These are phyloP conservation scores for Juglanconis juglandina DNA, from an alignment of 2,329 filamentous ascomycete genomes.

Conservation along the genomic window DNA sequence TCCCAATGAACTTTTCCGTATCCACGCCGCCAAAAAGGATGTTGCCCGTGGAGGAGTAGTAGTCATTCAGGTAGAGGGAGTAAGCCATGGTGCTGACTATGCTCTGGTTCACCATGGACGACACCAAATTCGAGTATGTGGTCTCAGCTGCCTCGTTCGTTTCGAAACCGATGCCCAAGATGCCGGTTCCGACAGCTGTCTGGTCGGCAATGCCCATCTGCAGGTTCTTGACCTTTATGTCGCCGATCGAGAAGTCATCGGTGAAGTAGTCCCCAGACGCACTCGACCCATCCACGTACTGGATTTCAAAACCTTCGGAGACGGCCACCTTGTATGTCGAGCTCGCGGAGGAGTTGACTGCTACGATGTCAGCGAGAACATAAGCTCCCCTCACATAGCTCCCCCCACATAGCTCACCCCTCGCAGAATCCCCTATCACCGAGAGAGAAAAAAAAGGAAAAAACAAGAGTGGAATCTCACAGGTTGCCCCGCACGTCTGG, in stretches of 20 bases:
- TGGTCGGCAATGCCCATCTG: conserved; percentile 53
- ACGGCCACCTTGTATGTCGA: conserved; percentile 45
- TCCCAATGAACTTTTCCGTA: conserved; percentile 61
- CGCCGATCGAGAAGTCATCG: conserved; percentile 52
- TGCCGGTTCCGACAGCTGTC: conserved; percentile 49
- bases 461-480: conserved; percentile 27
- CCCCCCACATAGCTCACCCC: background rate
- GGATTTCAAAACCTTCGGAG: conserved; percentile 51
- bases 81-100: conserved; percentile 63
- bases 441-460: background rate
- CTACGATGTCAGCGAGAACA: background rate
- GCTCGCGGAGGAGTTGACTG: conserved; percentile 43
- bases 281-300: conserved; percentile 56
- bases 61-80: conserved; percentile 61
- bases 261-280: conserved; percentile 56
- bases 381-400: background rate
- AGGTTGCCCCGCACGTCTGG: conserved; percentile 37
- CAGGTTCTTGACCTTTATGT: conserved; percentile 45
- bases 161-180: conserved; percentile 58
- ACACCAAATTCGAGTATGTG: conserved; percentile 58
- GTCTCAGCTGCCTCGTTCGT: conserved; percentile 42
- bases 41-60: conserved; percentile 55
- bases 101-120: conserved; percentile 60
- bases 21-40: conserved; percentile 70
- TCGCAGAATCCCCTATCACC: background rate